phyloP scores from a whole-genome alignment of 192 early-diverging fungal genomes.

The Mortierella alpina region DNA sequence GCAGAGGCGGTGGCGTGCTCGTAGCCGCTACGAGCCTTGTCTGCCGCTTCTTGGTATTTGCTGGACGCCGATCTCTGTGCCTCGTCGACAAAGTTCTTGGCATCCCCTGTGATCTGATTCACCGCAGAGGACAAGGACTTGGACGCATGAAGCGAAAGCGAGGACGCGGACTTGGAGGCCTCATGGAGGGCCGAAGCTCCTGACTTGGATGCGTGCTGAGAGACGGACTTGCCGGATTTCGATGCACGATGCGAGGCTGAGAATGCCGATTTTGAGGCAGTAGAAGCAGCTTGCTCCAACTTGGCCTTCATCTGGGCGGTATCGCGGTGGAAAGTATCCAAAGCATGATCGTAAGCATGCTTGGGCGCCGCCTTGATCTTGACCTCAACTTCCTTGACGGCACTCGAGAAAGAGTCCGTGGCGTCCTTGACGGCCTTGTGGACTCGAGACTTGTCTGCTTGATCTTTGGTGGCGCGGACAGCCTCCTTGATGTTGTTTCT shows the following conservation, averaged over 20 bases:
- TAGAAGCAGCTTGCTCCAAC: constrained; percentile 29
- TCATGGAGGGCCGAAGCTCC: constrained; percentile 7
- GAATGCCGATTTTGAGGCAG: constrained; percentile 40
- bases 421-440: constrained; percentile 38
- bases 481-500: constrained; percentile 35
- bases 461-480: constrained; percentile 26
- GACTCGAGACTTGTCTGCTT: constrained; percentile 33
- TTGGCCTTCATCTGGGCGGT: constrained; percentile 33
- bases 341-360: constrained; percentile 23
- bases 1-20: constrained; percentile 35
- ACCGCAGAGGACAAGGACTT: constrained; percentile 29
- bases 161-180: constrained; percentile 22
- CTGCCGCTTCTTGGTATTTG: constrained; percentile 32
- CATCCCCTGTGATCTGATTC: constrained; percentile 25
- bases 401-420: constrained; percentile 13
- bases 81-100: constrained; percentile 24
- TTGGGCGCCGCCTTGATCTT: constrained; percentile 45
- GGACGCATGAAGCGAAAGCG: constrained; percentile 19
- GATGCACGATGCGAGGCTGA: constrained; percentile 19
- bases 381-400: constrained; percentile 26
- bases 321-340: constrained; percentile 38
- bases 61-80: constrained; percentile 12
- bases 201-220: constrained; percentile 24
- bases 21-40: constrained; percentile 25
- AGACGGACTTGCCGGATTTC: constrained; percentile 12